phyloP scores from a whole-genome alignment of 768 basidiomycete genomes.

The Leccinum arenicola region DNA sequence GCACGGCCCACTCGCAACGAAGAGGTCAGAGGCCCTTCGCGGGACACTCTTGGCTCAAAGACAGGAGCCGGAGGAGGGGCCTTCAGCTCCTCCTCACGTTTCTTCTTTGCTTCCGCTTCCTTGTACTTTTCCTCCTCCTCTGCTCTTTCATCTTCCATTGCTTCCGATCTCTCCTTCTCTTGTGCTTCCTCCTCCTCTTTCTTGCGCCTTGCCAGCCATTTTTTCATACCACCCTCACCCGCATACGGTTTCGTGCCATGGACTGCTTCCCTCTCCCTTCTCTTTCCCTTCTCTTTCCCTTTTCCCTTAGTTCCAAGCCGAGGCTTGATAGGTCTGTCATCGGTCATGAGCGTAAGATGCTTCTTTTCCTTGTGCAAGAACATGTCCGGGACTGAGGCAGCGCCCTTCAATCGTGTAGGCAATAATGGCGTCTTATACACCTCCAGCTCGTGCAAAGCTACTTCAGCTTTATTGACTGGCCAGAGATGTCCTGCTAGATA shows the following conservation, averaged over 20 bases:
- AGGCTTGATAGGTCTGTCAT: conserved; percentile 49
- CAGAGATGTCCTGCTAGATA: conserved; percentile 25
- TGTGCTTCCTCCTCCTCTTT: conserved; percentile 52
- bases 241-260: conserved; percentile 75
- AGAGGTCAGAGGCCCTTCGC: conserved; percentile 34
- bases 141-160: conserved; percentile 34
- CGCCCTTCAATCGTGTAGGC: conserved; percentile 51
- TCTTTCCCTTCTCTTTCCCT: conserved; percentile 37
- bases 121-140: conserved; percentile 25
- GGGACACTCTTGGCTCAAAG: conserved; percentile 20
- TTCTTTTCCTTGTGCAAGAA: conserved; percentile 52
- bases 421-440: conserved; percentile 77
- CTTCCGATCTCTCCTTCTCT: conserved; percentile 33
- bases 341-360: conserved; percentile 56
- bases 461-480: conserved; percentile 55
- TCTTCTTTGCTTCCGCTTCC: conserved; percentile 19
- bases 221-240: conserved; percentile 77
- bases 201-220: conserved; percentile 61
- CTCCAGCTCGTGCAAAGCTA: conserved; percentile 68
- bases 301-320: conserved; percentile 44
- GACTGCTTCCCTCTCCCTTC: conserved; percentile 33
- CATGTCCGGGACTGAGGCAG: conserved; percentile 53
- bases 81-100: conserved; percentile 16
- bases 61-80: conserved; percentile 14
- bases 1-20: conserved; percentile 67